These are phyloP conservation scores for Limtongia smithiae DNA, from an alignment of 805 yeast genomes.

Conservation along the genomic window DNA sequence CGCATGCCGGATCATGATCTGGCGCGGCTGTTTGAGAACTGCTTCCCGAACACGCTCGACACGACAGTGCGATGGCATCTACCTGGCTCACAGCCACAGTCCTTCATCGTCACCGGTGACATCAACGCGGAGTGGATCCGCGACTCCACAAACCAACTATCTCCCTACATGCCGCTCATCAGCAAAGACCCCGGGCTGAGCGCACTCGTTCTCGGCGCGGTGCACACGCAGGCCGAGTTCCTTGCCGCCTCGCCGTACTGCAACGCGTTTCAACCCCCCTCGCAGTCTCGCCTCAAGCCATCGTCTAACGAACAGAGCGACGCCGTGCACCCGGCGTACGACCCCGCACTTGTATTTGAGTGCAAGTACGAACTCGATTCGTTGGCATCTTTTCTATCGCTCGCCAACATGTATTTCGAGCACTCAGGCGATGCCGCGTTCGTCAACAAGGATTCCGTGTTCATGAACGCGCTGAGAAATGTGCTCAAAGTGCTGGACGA, in stretches of 20 bases:
- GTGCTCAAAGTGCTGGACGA: constrained; percentile 52
- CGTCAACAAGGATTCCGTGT: constrained; percentile 36
- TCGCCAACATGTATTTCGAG: constrained; percentile 66
- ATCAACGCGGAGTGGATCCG: constrained; percentile 92
- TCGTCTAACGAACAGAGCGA: constrained; percentile 43
- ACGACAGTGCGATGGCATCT: constrained; percentile 78
- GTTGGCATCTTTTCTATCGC: constrained; percentile 72
- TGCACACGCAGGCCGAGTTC: constrained; percentile 69
- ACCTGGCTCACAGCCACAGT: constrained; percentile 44
- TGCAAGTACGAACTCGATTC: constrained; percentile 89
- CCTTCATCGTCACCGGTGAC: constrained; percentile 87
- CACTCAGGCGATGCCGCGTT: constrained; percentile 52
- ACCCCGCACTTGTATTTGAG: constrained; percentile 72
- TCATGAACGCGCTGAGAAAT: constrained; percentile 31
- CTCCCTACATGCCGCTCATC: constrained; percentile 66
- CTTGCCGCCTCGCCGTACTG: constrained; percentile 70
- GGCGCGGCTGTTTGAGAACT: constrained; percentile 71
- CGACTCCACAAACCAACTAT: constrained; percentile 78
- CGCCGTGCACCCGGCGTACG: constrained; percentile 63
- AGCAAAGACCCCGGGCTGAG: constrained; percentile 49
- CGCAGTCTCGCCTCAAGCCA: constrained; percentile 40
- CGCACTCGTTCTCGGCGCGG: constrained; percentile 68
- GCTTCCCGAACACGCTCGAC: constrained; percentile 83
- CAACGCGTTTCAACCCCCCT: constrained; percentile 88
- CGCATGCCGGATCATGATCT: constrained; percentile 59